Evolutionary conservation across 2,329 filamentous ascomycete species (phyloP).

Genomic region (Clarireedia hainanense): DNA sequence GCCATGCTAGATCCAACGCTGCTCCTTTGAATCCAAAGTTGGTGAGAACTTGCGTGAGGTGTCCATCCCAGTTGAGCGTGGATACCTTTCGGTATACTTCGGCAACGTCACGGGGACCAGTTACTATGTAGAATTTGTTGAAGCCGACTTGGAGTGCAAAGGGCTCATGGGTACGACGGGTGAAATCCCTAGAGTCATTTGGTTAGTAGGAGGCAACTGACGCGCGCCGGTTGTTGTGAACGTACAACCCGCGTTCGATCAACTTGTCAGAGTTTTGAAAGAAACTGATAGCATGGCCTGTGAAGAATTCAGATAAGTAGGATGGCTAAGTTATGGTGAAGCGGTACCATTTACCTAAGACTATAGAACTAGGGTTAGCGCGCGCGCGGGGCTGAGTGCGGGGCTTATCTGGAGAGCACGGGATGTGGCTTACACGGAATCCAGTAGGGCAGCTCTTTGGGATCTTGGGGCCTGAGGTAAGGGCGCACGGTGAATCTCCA

Average conservation of each 20-base stretch:
- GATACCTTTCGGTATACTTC: slow-evolving; percentile 1
- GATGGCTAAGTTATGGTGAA: background rate
- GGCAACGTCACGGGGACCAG: background rate
- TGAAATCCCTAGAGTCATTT: background rate
- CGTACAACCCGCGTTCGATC: background rate
- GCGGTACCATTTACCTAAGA: background rate
- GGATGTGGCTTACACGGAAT: slow-evolving; percentile 3
- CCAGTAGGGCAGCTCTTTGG: slow-evolving; percentile 7
- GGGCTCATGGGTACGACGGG: background rate
- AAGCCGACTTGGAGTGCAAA: slow-evolving; percentile 1
- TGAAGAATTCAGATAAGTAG: no score
- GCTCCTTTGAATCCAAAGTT: background rate
- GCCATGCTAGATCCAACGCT: slow-evolving; percentile 1
- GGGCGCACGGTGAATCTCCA: slow-evolving; percentile 6
- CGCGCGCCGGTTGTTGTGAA: no score
- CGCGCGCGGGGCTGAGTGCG: background rate
- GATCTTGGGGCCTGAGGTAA: slow-evolving; percentile 1
- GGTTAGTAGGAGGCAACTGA: background rate
- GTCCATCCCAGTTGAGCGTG: background rate
- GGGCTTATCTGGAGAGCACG: background rate
- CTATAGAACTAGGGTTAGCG: background rate
- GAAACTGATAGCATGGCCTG: background rate
- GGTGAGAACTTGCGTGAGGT: background rate
- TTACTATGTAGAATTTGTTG: background rate
- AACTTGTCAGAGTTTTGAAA: background rate